Conservation (phyloP, 2,329 filamentous ascomycete genomes). For the Shiraia sp. region DNA sequence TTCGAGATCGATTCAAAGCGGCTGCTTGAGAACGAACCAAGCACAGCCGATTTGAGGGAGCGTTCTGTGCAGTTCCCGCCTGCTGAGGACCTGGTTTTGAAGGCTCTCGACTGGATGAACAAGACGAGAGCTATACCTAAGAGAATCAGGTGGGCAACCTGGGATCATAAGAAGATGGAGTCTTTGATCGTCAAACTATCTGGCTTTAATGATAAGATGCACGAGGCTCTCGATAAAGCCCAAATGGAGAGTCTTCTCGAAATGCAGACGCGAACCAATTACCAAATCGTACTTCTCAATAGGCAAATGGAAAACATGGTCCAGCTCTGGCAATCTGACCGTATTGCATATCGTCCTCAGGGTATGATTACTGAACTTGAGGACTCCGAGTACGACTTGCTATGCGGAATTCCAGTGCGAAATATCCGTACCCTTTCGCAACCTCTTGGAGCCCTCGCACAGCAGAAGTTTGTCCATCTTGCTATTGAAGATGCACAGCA, state of each 20-base stretch:
- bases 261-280: conserved; percentile 40
- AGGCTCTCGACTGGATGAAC: conserved; percentile 33
- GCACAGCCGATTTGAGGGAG: conserved; percentile 13
- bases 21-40: conserved; percentile 13
- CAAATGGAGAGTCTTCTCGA: conserved; percentile 34
- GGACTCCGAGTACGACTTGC: conserved; percentile 22
- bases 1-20: conserved; percentile 15
- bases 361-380: conserved; percentile 20
- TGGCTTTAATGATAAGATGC: conserved; percentile 43
- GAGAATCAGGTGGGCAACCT: conserved; percentile 38
- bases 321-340: conserved; percentile 37
- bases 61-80: conserved; percentile 37
- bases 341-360: conserved; percentile 10
- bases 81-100: conserved; percentile 32
- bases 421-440: conserved; percentile 14
- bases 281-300: conserved; percentile 45
- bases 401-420: conserved; percentile 1
- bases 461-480: conserved; percentile 42
- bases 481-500: conserved; percentile 35
- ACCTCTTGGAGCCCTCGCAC: conserved; percentile 36
- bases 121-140: conserved; percentile 27
- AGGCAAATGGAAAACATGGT: conserved; percentile 39
- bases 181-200: conserved; percentile 36
- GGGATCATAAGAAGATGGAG: conserved; percentile 39
- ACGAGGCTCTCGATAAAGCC: conserved; percentile 35